Evolutionary conservation across 805 yeast species (phyloP), one percentile per base, ranked within the genome.

Genomic region (Candida ipomoeae): DNA sequence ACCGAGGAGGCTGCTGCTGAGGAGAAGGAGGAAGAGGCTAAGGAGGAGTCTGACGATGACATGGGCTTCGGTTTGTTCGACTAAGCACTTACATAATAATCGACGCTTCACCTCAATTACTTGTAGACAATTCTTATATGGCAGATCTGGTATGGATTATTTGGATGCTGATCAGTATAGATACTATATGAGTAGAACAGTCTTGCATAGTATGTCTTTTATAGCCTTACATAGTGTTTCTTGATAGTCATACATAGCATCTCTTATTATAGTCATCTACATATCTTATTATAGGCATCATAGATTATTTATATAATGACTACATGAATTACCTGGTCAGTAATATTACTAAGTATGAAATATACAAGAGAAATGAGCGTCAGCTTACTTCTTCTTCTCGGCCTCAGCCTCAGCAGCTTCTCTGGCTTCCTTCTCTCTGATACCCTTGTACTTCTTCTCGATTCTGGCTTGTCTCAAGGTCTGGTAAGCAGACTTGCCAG

Each of bases 401-500:
- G 96, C 96, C 82, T 91, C 99, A 76, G 97, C 98, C 81, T 89
- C 98, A 75, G 97, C 97, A 82, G 83, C 83, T 65, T 91, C 97
- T 73, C 75, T 84, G 70, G 96, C 96, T 81, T 97, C 87, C 95
- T 92, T 94, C 74, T 85, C 98, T 81, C 96, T 90, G 80, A 83
- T 81, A 83, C 99, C 99, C 75, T 77, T 81, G 87, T 82, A 87
- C 78, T 82, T 89, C 84, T 92, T 89, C 68, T 87, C 88, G 65
- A 96, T 85, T 83, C 94, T 88, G 62, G 98, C 98, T 69, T 81
- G 77, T 81, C 98, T 89, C 75, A 94, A 87, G 69, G 97, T 90
- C 77, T 85, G 83, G 96, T 69, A 92, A 72, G 99, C 98, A 66
- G 81, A 59, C 64, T 78, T 71, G 63, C 78, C 83, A 62, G 73